Base-by-base conservation (phyloP, 1,139 yeast genomes). In the Scheffersomyces quercinus region DNA sequence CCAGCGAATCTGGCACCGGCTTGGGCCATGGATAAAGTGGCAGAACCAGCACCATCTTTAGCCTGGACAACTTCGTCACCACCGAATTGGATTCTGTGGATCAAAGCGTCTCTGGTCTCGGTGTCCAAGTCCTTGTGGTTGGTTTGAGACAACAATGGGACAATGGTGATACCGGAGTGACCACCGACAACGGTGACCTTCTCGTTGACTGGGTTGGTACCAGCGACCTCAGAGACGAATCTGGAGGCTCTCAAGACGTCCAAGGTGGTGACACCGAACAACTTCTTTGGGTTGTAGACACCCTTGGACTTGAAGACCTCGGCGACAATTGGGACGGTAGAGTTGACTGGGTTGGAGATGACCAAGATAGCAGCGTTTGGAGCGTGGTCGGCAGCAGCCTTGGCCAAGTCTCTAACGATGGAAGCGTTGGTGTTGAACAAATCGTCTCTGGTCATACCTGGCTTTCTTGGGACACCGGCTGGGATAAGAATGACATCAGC, bases 381-480 rank as follows among this genome's bases (percentile, higher is more conserved):
- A 44, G 85, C 78, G 68, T 71, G 62, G 45, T 79, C 77, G 40
- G 95, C 95, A 58, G 88, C 83, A 41, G 88, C 88, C 65, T 80
- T 81, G 52, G 95, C 91, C 59, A 91, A 75, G 65, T 83, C 91
- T 55, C 86, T 78, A 45, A 91, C 90, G 67, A 91, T 91, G 40
- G 90, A 86, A 39, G 96, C 97, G 64, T 91, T 91, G 74, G 93
- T 88, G 73, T 83, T 83, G 80, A 91, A 89, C 65, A 91, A 79
- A 65, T 91, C 97, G 66, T 91, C 97, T 70, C 98, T 84, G 53
- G 97, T 88, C 98, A 91, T 91, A 56, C 97, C 97, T 45, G 97
- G 97, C 75, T 91, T 91, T 75, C 98, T 83, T 66, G 97, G 97
- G 47, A 91, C 88, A 64, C 98, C 97, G 40, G 97, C 97, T 51